phyloP scores from a whole-genome alignment of 768 basidiomycete species.

The Favolaschia claudopus region DNA sequence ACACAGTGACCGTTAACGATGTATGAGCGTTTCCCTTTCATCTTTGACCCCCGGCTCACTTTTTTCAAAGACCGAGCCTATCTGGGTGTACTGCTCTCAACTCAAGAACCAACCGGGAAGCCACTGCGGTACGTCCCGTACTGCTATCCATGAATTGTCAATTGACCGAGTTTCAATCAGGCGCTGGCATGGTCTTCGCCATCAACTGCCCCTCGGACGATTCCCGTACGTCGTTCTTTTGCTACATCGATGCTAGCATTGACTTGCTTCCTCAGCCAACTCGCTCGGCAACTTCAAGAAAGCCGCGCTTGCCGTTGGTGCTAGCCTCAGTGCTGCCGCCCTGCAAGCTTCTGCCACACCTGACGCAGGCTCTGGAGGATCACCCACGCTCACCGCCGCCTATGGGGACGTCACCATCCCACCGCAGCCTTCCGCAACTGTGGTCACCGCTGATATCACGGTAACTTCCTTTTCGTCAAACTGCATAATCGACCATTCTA shows the following conservation, averaged over 20 bases:
- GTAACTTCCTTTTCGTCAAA: conserved; percentile 37
- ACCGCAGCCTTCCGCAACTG: conserved; percentile 49
- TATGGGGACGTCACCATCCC: conserved; percentile 62
- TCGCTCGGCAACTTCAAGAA: conserved; percentile 70
- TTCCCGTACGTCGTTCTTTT: too few relatives aligned
- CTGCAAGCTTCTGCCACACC: conserved; percentile 41
- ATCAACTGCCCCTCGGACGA: conserved; percentile 67
- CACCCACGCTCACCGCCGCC: conserved; percentile 47
- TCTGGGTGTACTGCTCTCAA: conserved; percentile 69
- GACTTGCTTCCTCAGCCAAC: too few relatives aligned
- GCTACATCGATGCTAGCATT: too few relatives aligned
- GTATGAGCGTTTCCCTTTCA: conserved; percentile 21
- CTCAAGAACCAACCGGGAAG: conserved; percentile 54
- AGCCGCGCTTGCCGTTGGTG: conserved; percentile 62
- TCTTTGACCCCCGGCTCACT: conserved; percentile 5
- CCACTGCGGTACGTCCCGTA: conserved; percentile 65
- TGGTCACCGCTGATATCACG: conserved; percentile 59
- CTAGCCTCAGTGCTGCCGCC: conserved; percentile 53
- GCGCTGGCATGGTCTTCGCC: conserved; percentile 77
- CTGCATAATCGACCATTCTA: background rate
- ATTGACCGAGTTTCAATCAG: too few relatives aligned
- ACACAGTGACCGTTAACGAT: conserved; percentile 52
- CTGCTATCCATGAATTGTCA: too few relatives aligned
- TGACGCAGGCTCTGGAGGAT: conserved; percentile 27
- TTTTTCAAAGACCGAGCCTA: conserved; percentile 53